Base-by-base conservation (phyloP, 352 stramenopile genomes). In the Phytophthora megakarya region DNA sequence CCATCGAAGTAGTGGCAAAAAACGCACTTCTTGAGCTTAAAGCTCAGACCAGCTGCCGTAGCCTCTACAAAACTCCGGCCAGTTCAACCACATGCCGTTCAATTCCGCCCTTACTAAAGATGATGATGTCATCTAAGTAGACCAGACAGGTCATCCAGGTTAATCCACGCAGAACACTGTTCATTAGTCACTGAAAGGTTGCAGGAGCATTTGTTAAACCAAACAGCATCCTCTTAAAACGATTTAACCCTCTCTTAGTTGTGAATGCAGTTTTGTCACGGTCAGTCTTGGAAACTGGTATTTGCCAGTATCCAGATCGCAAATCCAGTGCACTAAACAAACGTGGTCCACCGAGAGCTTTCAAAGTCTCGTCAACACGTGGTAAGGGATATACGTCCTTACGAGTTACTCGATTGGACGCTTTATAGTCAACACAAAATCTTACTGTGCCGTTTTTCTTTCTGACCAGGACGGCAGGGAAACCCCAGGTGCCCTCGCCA, bases 61-160 rank as follows among this genome's bases (percentile, higher is more conserved):
- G 63, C 1, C 42, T 64, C 44, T 1, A 59, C 15, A 16, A 40
- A 51, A 47, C 64, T 61, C 1, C 40, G 38, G 21, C 35, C 16
- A 40, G 9, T 7, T 64, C 51, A 1, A 37, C 35, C 0, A 67
- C 19, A 9, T 21, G 19, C n/a, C 30, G 3, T 23, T 28, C 19
- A 19, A n/a, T 28, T 18, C 6, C 9, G 7, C 35, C 35, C 35
- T 19, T 40, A 11, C 12, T 19, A 12, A 40, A 40, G 1, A 40
- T 19, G 5, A 40, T 19, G 1, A 40, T 7, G 12, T 40, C 35
- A 8, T 40, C 35, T 5, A 40, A 19, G 35, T 40, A 40, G 3
- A n/a, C 35, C 19, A 40, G 16, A 19, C 35, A 40, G 13, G 13
- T 19, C 35, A 19, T 19, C 16, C 35, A 40, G 19, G 35, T 35